A percentile compares a stretch with the other conserved stretches of the same genome.
Evolutionary conservation across 768 basidiomycete species (phyloP).

Genomic region (Suillus placidus): DNA sequence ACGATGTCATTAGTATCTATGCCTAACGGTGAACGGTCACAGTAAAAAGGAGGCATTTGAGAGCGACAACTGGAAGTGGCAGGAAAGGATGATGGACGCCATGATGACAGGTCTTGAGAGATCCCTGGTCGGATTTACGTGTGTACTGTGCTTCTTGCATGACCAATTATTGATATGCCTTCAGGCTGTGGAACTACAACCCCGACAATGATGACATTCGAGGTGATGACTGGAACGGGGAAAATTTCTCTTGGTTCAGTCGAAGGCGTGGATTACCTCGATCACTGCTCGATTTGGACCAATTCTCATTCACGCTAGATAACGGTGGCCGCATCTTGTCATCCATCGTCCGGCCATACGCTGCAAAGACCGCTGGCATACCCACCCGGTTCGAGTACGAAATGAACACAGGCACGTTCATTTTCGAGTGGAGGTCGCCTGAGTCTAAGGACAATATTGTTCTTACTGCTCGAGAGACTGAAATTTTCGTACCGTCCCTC

Average conservation of each 20-base stretch:
- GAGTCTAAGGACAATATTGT: conserved; percentile 16
- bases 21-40: not conserved
- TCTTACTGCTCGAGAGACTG: conserved; percentile 67
- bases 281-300: conserved; percentile 57
- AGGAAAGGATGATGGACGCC: conserved; percentile 92
- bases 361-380: conserved; percentile 86
- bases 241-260: conserved; percentile 97
- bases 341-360: conserved; percentile 86
- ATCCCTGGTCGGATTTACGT: conserved; percentile 84
- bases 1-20: not conserved
- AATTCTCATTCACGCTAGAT: conserved; percentile 72
- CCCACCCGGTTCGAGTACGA: conserved; percentile 78
- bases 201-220: conserved; percentile 74
- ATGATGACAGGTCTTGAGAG: conserved; percentile 82
- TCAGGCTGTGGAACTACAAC: conserved; percentile 94
- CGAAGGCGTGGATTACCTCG: conserved; percentile 56
- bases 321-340: conserved; percentile 79
- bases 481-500: conserved; percentile 75
- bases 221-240: conserved; percentile 94
- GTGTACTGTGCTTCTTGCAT: conserved; percentile 35
- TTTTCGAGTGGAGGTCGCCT: conserved; percentile 60
- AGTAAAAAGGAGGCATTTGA: conserved; percentile 74
- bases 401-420: conserved; percentile 69
- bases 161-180: not conserved
- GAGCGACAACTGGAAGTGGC: conserved; percentile 78